Evolutionary conservation across 495 filamentous ascomycete species (phyloP).

Genomic region (Penicillium angulare): DNA sequence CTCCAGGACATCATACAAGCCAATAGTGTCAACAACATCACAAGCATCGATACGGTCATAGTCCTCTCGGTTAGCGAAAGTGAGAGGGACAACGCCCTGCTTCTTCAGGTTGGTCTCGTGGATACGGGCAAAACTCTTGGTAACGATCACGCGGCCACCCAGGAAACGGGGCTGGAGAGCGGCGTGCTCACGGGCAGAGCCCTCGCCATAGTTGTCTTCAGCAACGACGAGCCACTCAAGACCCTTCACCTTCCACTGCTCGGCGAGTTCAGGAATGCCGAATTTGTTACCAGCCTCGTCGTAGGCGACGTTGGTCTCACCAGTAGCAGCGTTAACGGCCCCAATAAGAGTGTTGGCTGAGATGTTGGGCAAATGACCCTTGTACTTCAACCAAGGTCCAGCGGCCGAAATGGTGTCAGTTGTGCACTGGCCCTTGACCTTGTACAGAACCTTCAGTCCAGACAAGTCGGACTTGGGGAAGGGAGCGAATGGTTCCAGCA

Average conservation of each 20-base stretch:
- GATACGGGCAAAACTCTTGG: constrained; percentile 92
- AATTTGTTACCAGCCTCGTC: constrained; percentile 65
- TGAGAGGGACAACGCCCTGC: constrained; percentile 93
- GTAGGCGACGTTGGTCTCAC: constrained; percentile 87
- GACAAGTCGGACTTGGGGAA: constrained; percentile 77
- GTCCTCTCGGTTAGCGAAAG: constrained; percentile 81
- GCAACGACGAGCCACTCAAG: constrained; percentile 86
- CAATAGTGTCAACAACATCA: constrained; percentile 77
- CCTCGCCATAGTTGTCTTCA: constrained; percentile 98
- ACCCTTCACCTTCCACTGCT: constrained; percentile 70
- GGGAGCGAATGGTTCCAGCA: constrained; percentile 85
- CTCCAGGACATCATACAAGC: constrained; percentile 76
- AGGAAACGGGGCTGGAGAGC: constrained; percentile 95
- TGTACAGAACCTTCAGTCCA: constrained; percentile 72
- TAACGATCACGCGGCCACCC: constrained; percentile 80
- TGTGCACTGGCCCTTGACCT: constrained; percentile 95
- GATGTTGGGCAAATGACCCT: constrained; percentile 98
- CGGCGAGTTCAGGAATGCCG: constrained; percentile 80
- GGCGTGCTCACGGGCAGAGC: constrained; percentile 90
- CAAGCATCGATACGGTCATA: constrained; percentile 80
- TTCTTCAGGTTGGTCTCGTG: constrained; percentile 99
- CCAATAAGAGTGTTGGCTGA: constrained; percentile 93
- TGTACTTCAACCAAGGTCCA: constrained; percentile 98
- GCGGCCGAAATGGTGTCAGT: constrained; percentile 98
- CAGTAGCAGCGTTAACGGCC: constrained; percentile 86